Evolutionary conservation across 1,139 yeast genomes (phyloP), one percentile per base, ranked within the genome.

Genomic region (Geotrichum aggregatum): DNA sequence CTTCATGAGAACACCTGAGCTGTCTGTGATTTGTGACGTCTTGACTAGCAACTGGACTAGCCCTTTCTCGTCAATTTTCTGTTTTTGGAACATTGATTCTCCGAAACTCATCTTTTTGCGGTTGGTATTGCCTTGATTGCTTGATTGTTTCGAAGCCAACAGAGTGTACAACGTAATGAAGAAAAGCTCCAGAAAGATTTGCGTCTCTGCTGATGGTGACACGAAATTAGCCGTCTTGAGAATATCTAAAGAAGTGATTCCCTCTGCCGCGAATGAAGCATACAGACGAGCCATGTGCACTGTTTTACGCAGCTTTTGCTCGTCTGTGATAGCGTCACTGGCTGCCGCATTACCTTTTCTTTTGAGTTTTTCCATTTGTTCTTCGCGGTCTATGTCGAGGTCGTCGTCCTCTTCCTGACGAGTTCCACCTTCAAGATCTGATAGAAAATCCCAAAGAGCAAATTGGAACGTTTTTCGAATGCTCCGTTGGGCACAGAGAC

Each of bases 381-480:
- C 52, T 19, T 24, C 44, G 6, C 40, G 47, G 22, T 47, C 49
- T 35, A 49, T 11, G 36, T 44, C 52, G 8, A 47, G 18, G 16
- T 74, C 74, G 11, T 35, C 49, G 8, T 42, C 53, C 6, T 43
- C 50, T 14, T 46, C 45, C 11, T 46, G 67, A 6, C 68, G 74
- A 3, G 68, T 76, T 5, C 76, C 78, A 3, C 73, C 77, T 14
- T 79, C 96, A 46, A 88, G 72, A 34, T 83, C 88, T 58, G 82
- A 81, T n/a, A 91, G 63, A 49, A 83, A 76, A 66, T 92, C 96
- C 98, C 98, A 94, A 44, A 94, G 74, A 64, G 82, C 76, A 66
- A 92, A 89, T 65, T 92, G 97, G 61, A 94, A 84, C 0, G 95
- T 80, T 66, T 91, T 91, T 62, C 87, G 77, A 66, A 85, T 72